Evolutionary conservation across 768 basidiomycete species (phyloP), one percentile per base, ranked within the genome.

Genomic region (Xanthoconium stramineum): DNA sequence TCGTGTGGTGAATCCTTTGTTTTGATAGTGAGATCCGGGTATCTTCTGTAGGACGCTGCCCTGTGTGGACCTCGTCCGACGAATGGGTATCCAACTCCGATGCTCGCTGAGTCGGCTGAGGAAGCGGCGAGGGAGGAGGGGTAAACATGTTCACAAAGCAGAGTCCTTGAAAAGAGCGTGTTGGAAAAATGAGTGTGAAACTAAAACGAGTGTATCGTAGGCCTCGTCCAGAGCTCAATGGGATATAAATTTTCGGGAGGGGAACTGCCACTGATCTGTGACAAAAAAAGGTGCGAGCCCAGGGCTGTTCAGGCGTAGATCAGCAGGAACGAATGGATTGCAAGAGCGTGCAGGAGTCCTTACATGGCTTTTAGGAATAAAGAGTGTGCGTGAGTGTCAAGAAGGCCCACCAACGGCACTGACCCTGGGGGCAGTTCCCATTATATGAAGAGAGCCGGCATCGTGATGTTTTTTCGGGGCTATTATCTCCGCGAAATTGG

Each of bases 51-150:
- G 51, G 40, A 29, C 14, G 35, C 15, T 37, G 46, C 5, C 15
- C 50, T n/a, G 46, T 56, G 51, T 47, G 58, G 35, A 56, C 40
- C 49, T 45, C 35, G 17, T 50, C 46, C 20, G 39, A 53, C 37
- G 43, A n/a, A 45, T 56, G 49, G 36, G 24, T 20, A 24, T 50
- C 30, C 29, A 6, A 36, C 50, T 51, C 40, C 32, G 47, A 52
- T 20, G 48, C 40, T 47, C 59, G 65, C 32, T 24, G 24, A 50
- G 53, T 36, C 50, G 45, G 40, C 24, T 51, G 51, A 42, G 74
- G 75, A 15, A 60, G 56, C 3, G 78, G 77, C 6, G 80, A 79
- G 6, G 77, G 72, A 45, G 75, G 74, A 24, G 75, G 75, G 46
- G 75, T 77, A 63, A 77, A 76, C 76, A 77, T 77, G 39, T 43